A percentile compares a stretch with the other conserved stretches of the same genome.
These are phyloP conservation scores for Russula griseocarnosa DNA, from an alignment of 768 basidiomycete genomes.

Conservation along the genomic window DNA sequence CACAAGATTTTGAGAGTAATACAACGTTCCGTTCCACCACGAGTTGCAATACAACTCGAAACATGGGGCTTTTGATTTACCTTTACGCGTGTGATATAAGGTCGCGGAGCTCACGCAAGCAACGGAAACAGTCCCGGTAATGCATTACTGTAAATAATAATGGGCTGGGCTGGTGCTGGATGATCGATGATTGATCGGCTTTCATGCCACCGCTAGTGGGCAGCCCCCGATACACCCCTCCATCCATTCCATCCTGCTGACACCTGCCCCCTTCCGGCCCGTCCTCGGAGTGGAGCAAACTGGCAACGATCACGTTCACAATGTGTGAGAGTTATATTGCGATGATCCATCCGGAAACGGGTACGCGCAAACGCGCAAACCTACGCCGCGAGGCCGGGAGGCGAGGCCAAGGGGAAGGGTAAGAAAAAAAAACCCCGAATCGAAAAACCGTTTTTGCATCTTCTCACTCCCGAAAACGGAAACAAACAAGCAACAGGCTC, in stretches of 20 bases:
- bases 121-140: background rate
- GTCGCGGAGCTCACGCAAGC: constrained; percentile 14
- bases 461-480: background rate
- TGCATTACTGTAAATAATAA: background rate
- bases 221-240: too few relatives aligned
- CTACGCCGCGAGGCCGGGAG: background rate
- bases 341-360: background rate
- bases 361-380: background rate
- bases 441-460: background rate
- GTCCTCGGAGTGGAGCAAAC: background rate
- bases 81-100: background rate
- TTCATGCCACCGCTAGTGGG: too few relatives aligned
- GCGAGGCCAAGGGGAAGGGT: too few relatives aligned
- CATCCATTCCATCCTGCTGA: too few relatives aligned
- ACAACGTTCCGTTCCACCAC: too few relatives aligned
- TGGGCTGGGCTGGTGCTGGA: background rate
- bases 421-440: too few relatives aligned
- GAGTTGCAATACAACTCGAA: background rate
- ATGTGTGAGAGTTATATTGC: too few relatives aligned
- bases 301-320: too few relatives aligned
- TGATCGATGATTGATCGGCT: background rate
- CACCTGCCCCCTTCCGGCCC: background rate
- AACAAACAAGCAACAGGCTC: too few relatives aligned
- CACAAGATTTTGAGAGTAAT: too few relatives aligned
- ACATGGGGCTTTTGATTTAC: background rate